Evolutionary conservation across 495 filamentous ascomycete species (phyloP).

Genomic region (Cetradonia linearis): DNA sequence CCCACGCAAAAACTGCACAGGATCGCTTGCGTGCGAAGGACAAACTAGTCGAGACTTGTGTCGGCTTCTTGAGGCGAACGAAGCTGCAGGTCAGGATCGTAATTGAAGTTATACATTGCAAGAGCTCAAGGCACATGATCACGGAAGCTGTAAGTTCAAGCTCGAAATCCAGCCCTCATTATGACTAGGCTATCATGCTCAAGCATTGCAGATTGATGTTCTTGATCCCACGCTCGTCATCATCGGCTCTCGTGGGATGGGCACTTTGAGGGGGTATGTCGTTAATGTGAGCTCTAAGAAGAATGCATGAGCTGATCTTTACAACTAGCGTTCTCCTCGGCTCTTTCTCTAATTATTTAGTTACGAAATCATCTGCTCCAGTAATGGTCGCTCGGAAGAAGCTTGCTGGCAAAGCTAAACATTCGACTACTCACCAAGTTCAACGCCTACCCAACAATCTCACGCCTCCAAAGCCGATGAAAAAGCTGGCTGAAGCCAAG

Average conservation of each 20-base stretch:
- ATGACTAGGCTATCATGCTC: slow-evolving; percentile 20
- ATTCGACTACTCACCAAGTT: slow-evolving; percentile 43
- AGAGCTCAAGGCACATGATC: slow-evolving; percentile 78
- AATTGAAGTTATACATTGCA: slow-evolving; percentile 96
- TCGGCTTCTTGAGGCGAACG: slow-evolving; percentile 79
- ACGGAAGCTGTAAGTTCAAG: slow-evolving; percentile 56
- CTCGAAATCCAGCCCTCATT: not conserved
- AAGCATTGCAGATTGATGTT: slow-evolving; percentile 60
- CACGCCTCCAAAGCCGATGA: slow-evolving; percentile 28
- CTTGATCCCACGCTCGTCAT: slow-evolving; percentile 89
- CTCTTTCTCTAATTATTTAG: slow-evolving; percentile 93
- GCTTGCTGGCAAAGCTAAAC: slow-evolving; percentile 50
- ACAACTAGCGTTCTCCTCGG: slow-evolving; percentile 68
- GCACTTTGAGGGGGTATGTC: slow-evolving; percentile 80
- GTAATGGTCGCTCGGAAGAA: slow-evolving; percentile 86
- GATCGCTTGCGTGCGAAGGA: slow-evolving; percentile 68
- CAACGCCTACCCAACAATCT: slow-evolving; percentile 68
- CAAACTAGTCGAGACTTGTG: slow-evolving; percentile 66
- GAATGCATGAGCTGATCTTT: slow-evolving; percentile 17
- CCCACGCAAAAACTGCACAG: slow-evolving; percentile 52
- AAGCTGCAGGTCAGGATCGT: slow-evolving; percentile 81
- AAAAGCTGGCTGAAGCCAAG: slow-evolving; percentile 11
- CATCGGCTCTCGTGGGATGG: slow-evolving; percentile 78
- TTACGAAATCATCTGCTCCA: slow-evolving; percentile 91
- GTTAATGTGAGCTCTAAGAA: not conserved